A percentile compares a stretch with the other conserved stretches of the same genome.
Evolutionary conservation across 2,329 filamentous ascomycete species (phyloP).

Genomic region (Mariannaea sp.): DNA sequence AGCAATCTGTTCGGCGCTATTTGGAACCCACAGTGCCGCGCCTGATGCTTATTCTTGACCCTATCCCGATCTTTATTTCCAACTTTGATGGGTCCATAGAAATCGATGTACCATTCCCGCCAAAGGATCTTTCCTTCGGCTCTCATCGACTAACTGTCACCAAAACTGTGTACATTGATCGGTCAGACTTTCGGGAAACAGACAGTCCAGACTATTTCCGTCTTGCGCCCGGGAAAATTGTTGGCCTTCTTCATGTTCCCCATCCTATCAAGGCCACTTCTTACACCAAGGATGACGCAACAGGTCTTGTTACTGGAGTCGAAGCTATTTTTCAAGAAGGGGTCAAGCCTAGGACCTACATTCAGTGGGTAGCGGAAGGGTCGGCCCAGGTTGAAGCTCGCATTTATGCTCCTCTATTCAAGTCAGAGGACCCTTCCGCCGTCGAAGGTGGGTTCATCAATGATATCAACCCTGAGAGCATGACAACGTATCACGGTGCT

Average conservation of each 20-base stretch:
- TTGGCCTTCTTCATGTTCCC: slow-evolving; percentile 74
- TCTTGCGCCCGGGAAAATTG: slow-evolving; percentile 75
- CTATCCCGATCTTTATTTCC: slow-evolving; percentile 80
- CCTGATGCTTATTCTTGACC: slow-evolving; percentile 87
- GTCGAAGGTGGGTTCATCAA: slow-evolving; percentile 82
- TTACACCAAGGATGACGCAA: slow-evolving; percentile 68
- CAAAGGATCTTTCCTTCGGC: slow-evolving; percentile 68
- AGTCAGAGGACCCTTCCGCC: slow-evolving; percentile 78
- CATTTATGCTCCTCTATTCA: slow-evolving; percentile 83
- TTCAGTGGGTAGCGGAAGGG: slow-evolving; percentile 83
- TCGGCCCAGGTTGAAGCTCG: slow-evolving; percentile 74
- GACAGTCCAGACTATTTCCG: slow-evolving; percentile 81
- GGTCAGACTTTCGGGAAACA: slow-evolving; percentile 76
- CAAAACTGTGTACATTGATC: slow-evolving; percentile 83
- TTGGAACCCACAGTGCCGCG: slow-evolving; percentile 87
- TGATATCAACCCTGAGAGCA: slow-evolving; percentile 83
- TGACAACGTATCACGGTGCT: slow-evolving; percentile 77
- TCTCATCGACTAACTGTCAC: too few species aligned
- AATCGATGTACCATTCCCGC: slow-evolving; percentile 77
- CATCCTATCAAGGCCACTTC: slow-evolving; percentile 72
- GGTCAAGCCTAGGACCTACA: slow-evolving; percentile 77
- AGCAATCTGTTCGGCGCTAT: slow-evolving; percentile 82
- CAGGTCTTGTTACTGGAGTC: slow-evolving; percentile 69
- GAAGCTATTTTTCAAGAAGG: slow-evolving; percentile 70
- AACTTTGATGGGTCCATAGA: slow-evolving; percentile 64